Base-by-base conservation (phyloP, 768 basidiomycete species). In the Postia placenta region DNA sequence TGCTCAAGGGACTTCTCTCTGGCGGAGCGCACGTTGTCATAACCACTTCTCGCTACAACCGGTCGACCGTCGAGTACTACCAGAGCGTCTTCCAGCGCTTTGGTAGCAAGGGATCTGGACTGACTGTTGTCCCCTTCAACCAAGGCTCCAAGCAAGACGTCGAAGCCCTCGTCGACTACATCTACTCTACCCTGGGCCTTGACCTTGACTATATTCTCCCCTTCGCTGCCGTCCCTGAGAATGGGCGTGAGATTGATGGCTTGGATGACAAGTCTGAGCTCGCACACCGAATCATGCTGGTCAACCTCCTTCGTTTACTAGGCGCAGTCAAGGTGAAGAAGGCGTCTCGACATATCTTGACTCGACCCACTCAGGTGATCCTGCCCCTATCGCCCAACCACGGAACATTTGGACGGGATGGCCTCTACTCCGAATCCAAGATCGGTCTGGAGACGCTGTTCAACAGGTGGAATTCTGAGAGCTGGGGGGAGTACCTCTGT, bases 301-400 rank as follows among this genome's bases (percentile, higher is more conserved):
- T 92, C 58, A 99, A 99, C 67, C 78, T 98, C 22, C 82, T 98
- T 22, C 91, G 96, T 24, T 84, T 99, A 47, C 81, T 99, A 22
- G 96, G 96, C 53, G 94, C 92, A 2, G 92, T 99, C 66, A 99
- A 99, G 79, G 82, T 75, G 60, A 99, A 98, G 81, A 99, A 99
- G 68, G 95, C 96, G 6, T 93, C 85, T 57, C 86, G 92, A 42
- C 85, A 93, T 54, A 94, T 98, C 65, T 90, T 96, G 51, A 99
- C 96, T 50, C 88, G 95, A 44, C 96, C 96, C 2, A 99, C 96
- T 0, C 96, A 99, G 68, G 95, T 99, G 57, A 92, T 99, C 55
- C 82, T 98, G 27, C 96, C 96, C 5, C 77, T 99, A 6, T 99
- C 95, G 23, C 96, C 96, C 33, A 99, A 99, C 64, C 96, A 98